Evolutionary conservation across 2,329 filamentous ascomycete species (phyloP).

Genomic region (Cordyceps militaris): DNA sequence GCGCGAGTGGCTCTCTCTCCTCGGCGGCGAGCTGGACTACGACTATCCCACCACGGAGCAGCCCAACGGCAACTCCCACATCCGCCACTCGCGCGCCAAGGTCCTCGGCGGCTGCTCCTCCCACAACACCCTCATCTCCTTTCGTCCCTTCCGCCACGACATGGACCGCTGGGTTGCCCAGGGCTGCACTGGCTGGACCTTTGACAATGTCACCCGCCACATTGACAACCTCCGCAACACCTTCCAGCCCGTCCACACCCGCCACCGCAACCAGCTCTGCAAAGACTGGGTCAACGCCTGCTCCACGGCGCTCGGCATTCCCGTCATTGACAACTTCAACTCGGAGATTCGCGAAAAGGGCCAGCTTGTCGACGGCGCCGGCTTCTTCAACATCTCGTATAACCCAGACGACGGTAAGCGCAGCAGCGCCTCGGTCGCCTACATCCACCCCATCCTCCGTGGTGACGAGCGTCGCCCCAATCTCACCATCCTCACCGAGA

Average conservation of each 20-base stretch:
- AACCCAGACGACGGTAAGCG: slow-evolving; percentile 82
- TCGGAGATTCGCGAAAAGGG: slow-evolving; percentile 69
- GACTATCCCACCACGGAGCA: slow-evolving; percentile 87
- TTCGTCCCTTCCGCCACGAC: slow-evolving; percentile 86
- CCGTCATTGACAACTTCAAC: slow-evolving; percentile 81
- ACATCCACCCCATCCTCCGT: slow-evolving; percentile 84
- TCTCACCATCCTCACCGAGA: slow-evolving; percentile 77
- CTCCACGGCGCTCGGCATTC: slow-evolving; percentile 71
- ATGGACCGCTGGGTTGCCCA: slow-evolving; percentile 74
- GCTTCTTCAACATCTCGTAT: slow-evolving; percentile 87
- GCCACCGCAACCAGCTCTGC: slow-evolving; percentile 85
- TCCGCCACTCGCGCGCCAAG: slow-evolving; percentile 87
- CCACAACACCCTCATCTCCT: slow-evolving; percentile 90
- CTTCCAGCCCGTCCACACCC: slow-evolving; percentile 79
- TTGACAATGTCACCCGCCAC: slow-evolving; percentile 74
- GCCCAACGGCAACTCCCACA: slow-evolving; percentile 85
- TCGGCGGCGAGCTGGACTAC: slow-evolving; percentile 84
- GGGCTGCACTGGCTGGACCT: slow-evolving; percentile 80
- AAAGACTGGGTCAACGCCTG: slow-evolving; percentile 83
- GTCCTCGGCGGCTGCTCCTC: slow-evolving; percentile 88
- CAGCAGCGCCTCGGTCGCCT: slow-evolving; percentile 82
- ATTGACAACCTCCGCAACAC: slow-evolving; percentile 82
- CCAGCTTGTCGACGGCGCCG: slow-evolving; percentile 66
- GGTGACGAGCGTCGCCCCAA: slow-evolving; percentile 79
- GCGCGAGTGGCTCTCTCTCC: slow-evolving; percentile 77